Conservation (phyloP, 495 filamentous ascomycete species). For the Neurospora sp. region DNA sequence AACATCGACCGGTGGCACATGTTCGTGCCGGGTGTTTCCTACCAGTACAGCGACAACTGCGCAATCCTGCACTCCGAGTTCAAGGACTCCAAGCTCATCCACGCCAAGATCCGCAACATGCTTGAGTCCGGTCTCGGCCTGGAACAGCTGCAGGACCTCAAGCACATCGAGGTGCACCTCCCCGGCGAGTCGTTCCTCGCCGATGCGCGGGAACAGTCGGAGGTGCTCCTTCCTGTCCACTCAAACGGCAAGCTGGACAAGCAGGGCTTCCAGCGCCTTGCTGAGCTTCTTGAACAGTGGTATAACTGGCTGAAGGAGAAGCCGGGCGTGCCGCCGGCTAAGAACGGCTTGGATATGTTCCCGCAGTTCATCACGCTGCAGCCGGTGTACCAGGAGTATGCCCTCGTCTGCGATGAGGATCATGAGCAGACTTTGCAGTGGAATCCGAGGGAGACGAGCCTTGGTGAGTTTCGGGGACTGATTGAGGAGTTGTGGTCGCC, state of each 20-base stretch:
- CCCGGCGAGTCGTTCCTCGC: conserved; percentile 5
- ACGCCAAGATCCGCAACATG: not conserved
- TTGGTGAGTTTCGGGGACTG: conserved; percentile 1
- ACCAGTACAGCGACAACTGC: not conserved
- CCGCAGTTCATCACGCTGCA: conserved; percentile 12
- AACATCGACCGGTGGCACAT: conserved; percentile 10
- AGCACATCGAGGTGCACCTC: conserved; percentile 4
- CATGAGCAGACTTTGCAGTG: not conserved
- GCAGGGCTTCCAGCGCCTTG: not conserved
- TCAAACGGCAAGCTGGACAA: not conserved
- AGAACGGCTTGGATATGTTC: conserved; percentile 1
- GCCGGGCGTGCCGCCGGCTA: not conserved
- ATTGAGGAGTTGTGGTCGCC: not conserved
- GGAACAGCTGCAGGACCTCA: not conserved
- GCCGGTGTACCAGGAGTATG: conserved; percentile 12
- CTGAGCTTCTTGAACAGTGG: not conserved
- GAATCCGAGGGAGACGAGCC: not conserved
- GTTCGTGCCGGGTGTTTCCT: conserved; percentile 7
- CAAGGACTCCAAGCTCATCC: not conserved
- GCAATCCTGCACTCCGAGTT: conserved; percentile 1
- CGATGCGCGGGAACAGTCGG: not conserved
- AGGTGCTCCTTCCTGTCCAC: not conserved
- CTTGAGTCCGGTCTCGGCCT: not conserved
- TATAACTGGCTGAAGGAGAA: not conserved
- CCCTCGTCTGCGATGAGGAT: not conserved